Conservation (phyloP, 176 grass and related monocot species). For the Cymbopogon citratus region DNA sequence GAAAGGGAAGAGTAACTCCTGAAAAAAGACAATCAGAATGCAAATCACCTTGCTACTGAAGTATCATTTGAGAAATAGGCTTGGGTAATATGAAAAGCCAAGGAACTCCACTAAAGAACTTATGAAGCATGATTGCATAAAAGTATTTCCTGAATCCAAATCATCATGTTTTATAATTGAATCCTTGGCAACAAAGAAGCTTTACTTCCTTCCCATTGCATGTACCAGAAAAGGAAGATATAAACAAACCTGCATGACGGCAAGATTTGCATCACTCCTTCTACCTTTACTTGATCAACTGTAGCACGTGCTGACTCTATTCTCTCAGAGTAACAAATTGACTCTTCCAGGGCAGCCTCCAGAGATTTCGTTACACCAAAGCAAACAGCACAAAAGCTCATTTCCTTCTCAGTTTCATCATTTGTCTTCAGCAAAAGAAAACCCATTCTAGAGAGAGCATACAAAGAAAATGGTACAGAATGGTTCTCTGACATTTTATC, state of each 20-base stretch:
- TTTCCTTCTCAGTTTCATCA: conserved; percentile 47
- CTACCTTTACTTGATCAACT: conserved; percentile 71
- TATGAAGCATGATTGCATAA: background rate
- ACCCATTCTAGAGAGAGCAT: conserved; percentile 66
- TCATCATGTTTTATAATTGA: conserved; percentile 18
- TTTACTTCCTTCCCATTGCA: background rate
- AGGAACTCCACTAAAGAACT: background rate
- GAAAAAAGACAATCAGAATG: conserved; percentile 32
- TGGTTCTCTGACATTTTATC: conserved; percentile 25
- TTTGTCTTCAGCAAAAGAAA: conserved; percentile 48
- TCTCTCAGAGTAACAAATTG: conserved; percentile 67
- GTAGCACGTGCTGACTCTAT: conserved; percentile 69
- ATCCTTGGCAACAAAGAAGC: background rate
- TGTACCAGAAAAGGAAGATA: background rate
- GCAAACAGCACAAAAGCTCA: conserved; percentile 46
- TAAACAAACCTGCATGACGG: conserved; percentile 61
- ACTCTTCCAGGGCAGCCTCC: conserved; percentile 78
- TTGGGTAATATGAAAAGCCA: conserved; percentile 4
- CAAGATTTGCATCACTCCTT: conserved; percentile 68
- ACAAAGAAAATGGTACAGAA: conserved; percentile 70
- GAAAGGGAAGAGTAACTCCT: conserved; percentile 72
- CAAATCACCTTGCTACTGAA: background rate
- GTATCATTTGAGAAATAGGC: conserved; percentile 8
- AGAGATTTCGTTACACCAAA: conserved; percentile 64
- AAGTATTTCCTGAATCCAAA: conserved; percentile 18